Base-by-base conservation (phyloP, 345 rosid genomes). In the Erucastrum elatum region DNA sequence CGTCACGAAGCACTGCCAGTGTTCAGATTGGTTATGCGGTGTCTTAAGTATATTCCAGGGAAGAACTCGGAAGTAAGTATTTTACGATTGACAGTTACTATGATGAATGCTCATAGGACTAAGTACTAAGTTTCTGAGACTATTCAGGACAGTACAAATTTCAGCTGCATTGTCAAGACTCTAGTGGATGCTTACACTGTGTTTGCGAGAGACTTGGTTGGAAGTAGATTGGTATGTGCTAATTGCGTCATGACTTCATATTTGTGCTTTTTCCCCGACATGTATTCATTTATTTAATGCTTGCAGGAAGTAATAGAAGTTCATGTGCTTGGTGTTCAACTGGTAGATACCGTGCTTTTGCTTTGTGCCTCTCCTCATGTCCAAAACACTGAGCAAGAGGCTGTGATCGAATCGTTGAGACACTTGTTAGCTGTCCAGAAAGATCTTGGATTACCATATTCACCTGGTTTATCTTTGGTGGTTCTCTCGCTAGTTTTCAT, bases 171-270 rank as follows among this genome's bases (percentile, higher is more conserved):
- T 55, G 82, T 84, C 46, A 94, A 88, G 82, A 82, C 74, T 67
- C 72, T 88, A 44, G 88, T 86, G 75, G 94, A 89, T 71, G 86
- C 96, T 1, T 88, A 88, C 82, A 76, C 49, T 7, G 92, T 90
- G 73, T 87, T 88, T 76, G 80, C 80, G 84, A 89, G 90, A 77
- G 86, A 82, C 75, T 77, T 84, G 87, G 89, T 79, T 77, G 85
- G 75, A 63, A 75, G 31, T 29, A 69, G 81, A 77, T 60, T 35
- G 88, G 97, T 94, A 87, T 80, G 90, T 80, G 62, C 74, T 69
- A 21, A 71, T 44, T 67, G 37, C 53, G n/a, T 27, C 60, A 75
- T 67, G 3, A 17, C 10, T 81, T 63, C 51, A 68, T 17, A 1
- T 68, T 72, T 68, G 27, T 29, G 15, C 6, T 77, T 16, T 0